Evolutionary conservation across 768 basidiomycete genomes (phyloP).

Genomic region (Naganishia vaughanmartiniae): DNA sequence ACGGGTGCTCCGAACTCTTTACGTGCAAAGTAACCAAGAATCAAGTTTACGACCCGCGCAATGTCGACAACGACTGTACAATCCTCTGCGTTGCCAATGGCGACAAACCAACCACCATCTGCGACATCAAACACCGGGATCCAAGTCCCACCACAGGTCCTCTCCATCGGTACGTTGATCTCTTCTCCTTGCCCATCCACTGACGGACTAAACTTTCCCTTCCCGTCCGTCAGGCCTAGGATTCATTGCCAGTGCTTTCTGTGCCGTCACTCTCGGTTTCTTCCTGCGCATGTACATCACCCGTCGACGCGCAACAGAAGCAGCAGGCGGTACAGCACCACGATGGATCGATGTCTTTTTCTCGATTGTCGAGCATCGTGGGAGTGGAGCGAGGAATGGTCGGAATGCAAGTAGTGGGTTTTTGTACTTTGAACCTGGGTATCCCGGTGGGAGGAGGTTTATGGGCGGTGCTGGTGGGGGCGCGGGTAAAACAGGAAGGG

Average conservation of each 20-base stretch:
- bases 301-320: background rate
- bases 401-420: constrained; percentile 9
- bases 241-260: constrained; percentile 19
- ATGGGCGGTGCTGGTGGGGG: too few species aligned
- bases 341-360: constrained; percentile 19
- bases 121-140: background rate
- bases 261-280: constrained; percentile 4
- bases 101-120: background rate
- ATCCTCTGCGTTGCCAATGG: background rate
- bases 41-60: background rate
- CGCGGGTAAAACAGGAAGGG: background rate
- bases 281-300: constrained; percentile 12
- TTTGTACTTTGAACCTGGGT: constrained; percentile 17
- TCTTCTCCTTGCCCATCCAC: background rate
- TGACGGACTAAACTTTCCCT: background rate
- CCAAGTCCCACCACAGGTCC: constrained; percentile 9
- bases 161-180: constrained; percentile 2
- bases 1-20: background rate
- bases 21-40: too few species aligned
- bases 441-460: background rate
- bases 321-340: background rate
- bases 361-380: constrained; percentile 12
- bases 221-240: constrained; percentile 6
- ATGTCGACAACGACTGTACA: background rate
- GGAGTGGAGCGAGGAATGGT: background rate